A percentile compares a stretch with the other conserved stretches of the same genome.
Conservation (phyloP, 805 yeast species). For the Starmerella asiatica region DNA sequence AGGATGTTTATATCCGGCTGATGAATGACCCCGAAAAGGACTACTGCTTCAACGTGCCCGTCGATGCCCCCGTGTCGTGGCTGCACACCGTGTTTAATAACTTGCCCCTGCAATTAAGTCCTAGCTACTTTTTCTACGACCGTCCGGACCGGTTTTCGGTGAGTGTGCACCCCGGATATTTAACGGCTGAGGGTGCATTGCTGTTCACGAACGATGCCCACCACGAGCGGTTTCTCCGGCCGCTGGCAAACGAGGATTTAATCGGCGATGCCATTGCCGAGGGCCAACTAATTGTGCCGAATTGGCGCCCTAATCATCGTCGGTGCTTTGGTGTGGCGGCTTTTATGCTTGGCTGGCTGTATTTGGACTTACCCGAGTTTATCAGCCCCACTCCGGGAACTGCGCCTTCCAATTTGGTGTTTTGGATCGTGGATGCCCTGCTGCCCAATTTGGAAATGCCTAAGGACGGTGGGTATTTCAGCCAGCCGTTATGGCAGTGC, state of each 20-base stretch:
- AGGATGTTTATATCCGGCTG: conserved; percentile 55
- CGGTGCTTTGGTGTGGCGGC: conserved; percentile 23
- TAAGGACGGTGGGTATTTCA: conserved; percentile 35
- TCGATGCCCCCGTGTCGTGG: conserved; percentile 42
- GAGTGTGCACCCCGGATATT: conserved; percentile 57
- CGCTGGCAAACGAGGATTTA: conserved; percentile 35
- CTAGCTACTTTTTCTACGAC: conserved; percentile 56
- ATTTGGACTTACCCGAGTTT: conserved; percentile 82
- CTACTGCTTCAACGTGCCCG: conserved; percentile 67
- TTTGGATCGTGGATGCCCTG: conserved; percentile 24
- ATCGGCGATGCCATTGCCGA: conserved; percentile 64
- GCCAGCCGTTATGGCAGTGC: conserved; percentile 42
- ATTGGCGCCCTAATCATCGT: conserved; percentile 39
- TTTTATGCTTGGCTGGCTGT: conserved; percentile 52
- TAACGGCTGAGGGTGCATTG: conserved; percentile 73
- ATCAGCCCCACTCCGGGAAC: conserved; percentile 87
- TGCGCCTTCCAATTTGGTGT: conserved; percentile 53
- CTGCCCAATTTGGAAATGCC: conserved; percentile 28
- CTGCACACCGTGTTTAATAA: conserved; percentile 48
- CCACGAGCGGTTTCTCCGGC: conserved; percentile 33
- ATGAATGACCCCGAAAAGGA: conserved; percentile 77
- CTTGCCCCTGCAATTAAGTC: conserved; percentile 66
- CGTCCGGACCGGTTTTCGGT: conserved; percentile 53
- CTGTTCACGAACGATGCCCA: conserved; percentile 52
- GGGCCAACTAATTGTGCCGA: conserved; percentile 73